phyloP scores from a whole-genome alignment of 768 basidiomycete genomes.

The Sporobolomyces phaffii region DNA sequence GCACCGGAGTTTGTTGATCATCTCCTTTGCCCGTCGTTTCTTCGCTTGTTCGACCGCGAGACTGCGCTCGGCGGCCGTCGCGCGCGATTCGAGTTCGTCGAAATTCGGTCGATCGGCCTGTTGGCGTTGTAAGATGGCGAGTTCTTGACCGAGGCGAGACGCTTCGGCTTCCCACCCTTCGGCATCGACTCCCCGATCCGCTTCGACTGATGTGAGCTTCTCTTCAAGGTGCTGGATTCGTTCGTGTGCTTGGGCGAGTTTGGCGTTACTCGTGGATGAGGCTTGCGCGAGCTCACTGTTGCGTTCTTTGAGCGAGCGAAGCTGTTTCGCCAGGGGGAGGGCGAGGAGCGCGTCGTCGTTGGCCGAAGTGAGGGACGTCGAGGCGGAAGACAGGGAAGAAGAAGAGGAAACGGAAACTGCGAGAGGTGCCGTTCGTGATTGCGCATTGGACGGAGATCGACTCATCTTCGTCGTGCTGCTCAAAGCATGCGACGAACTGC shows the following conservation, averaged over 20 bases:
- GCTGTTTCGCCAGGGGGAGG: slow-evolving; percentile 16
- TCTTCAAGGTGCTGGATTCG: slow-evolving; percentile 17
- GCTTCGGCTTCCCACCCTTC: slow-evolving; percentile 39
- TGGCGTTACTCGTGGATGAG: not conserved
- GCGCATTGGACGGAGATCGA: not conserved
- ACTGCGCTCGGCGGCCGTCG: not conserved
- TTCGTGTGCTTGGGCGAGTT: not conserved
- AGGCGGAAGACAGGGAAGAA: not conserved
- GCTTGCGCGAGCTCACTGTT: not conserved
- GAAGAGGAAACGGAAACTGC: not conserved
- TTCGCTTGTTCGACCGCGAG: slow-evolving; percentile 15
- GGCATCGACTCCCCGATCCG: not conserved
- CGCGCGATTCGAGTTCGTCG: not conserved
- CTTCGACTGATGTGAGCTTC: not conserved
- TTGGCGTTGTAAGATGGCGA: not conserved
- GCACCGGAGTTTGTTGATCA: slow-evolving; percentile 20
- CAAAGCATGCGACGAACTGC: not conserved
- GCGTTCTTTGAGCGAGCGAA: slow-evolving; percentile 27
- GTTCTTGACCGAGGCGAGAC: not conserved
- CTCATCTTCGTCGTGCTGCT: not conserved
- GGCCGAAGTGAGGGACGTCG: slow-evolving; percentile 2
- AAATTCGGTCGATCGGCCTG: not conserved
- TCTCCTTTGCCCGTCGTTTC: slow-evolving; percentile 26
- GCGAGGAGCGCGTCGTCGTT: slow-evolving; percentile 1
- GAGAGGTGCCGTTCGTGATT: not conserved